Conservation (phyloP, 345 rosid genomes). For the Lenwebbia sp. region DNA sequence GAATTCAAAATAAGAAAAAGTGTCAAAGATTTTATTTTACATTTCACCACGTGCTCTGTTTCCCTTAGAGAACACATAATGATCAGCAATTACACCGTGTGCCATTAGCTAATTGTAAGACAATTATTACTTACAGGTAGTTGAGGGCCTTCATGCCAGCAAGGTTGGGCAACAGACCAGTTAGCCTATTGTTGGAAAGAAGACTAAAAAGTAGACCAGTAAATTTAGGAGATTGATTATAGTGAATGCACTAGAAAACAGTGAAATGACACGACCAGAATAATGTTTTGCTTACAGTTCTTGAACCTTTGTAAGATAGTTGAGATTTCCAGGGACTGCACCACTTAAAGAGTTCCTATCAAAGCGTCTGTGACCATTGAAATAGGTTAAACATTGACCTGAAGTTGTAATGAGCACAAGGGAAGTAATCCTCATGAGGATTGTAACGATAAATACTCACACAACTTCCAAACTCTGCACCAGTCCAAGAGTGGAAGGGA, state of each 20-base stretch:
- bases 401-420: neutral
- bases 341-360: slow-evolving; percentile 52
- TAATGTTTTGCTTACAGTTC: slow-evolving; percentile 49
- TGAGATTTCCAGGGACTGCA: slow-evolving; percentile 38
- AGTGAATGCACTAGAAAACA: neutral
- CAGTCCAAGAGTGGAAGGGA: slow-evolving; percentile 55
- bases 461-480: slow-evolving; percentile 46
- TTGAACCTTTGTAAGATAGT: slow-evolving; percentile 32
- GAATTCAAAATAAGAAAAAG: neutral
- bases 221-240: neutral
- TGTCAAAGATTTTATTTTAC: neutral
- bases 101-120: neutral
- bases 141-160: slow-evolving; percentile 35
- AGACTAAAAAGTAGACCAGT: slow-evolving; percentile 22
- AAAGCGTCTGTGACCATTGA: slow-evolving; percentile 32
- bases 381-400: neutral
- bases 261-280: neutral
- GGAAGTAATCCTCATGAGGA: neutral
- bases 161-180: slow-evolving; percentile 59
- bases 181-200: slow-evolving; percentile 57
- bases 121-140: slow-evolving; percentile 42
- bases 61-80: neutral
- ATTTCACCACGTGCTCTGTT: neutral
- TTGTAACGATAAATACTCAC: slow-evolving; percentile 38
- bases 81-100: neutral